Evolutionary conservation across 352 stramenopile species (phyloP), one percentile per base, ranked within the genome.

Genomic region (Globisporangium abappressorium): DNA sequence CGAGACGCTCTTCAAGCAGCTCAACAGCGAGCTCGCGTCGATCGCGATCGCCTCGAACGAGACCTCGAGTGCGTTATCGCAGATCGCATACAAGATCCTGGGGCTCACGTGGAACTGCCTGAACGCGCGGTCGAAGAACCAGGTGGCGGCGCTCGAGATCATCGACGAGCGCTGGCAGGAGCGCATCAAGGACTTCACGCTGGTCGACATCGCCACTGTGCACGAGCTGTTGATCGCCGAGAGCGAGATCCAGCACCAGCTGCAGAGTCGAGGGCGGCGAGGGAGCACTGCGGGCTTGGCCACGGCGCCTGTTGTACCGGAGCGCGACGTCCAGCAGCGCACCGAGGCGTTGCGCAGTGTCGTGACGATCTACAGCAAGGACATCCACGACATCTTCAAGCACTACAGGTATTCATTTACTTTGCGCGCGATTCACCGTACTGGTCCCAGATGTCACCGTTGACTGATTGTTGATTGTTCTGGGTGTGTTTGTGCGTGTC

Each of bases 381-480:
- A 94, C 60, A 71, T 93, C 28, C 80, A 82, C 72, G 86, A 92
- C 30, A 94, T 93, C 54, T 94, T 93, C 74, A 91, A 89, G 60
- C 82, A 94, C 68, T 94, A 94, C 69, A 89, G 81, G 81, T 90
- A 5, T 9, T 20, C 15, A 47, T n/a, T 47, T 47, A 4, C 15
- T 47, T 47, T 47, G 14, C 41, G n/a, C 41, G 15, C 4, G 9
- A 15, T n/a, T n/a, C 14, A 7, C 41, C 41, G 7, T 20, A n/a
- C 36, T 43, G 9, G 12, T 43, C 12, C 36, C 33, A 38, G 33
- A 43, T 43, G 36, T 47, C 41, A 20, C 5, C 14, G 41, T n/a
- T 8, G 41, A 47, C 41, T 47, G 41, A 47, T 15, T 47, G 41
- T n/a, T n/a, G 14, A 47, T 47, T n/a, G 14, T 47, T 5, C 5